Evolutionary conservation across 2,329 filamentous ascomycete species (phyloP).

Genomic region (Nigrospora sphaerica): DNA sequence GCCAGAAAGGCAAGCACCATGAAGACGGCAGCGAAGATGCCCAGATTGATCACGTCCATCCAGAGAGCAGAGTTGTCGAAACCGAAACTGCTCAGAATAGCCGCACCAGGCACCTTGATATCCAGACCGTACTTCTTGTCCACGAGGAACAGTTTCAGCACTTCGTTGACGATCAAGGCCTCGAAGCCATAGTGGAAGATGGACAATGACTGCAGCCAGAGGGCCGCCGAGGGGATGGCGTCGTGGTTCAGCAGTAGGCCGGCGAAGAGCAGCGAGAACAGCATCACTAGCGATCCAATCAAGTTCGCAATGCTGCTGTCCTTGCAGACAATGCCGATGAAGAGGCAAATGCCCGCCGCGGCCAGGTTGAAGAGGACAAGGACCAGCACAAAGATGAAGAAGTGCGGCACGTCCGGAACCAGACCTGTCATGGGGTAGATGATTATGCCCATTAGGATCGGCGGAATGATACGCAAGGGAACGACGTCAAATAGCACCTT

Average conservation of each 20-base stretch:
- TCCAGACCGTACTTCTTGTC: conserved; percentile 95
- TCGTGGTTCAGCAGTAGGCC: conserved; percentile 92
- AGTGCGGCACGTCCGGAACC: conserved; percentile 72
- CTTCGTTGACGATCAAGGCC: conserved; percentile 94
- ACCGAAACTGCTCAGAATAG: conserved; percentile 89
- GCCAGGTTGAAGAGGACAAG: conserved; percentile 94
- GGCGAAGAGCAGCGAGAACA: conserved; percentile 92
- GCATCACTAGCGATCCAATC: conserved; percentile 91
- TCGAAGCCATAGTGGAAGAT: conserved; percentile 99
- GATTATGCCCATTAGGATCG: conserved; percentile 90
- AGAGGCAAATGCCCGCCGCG: conserved; percentile 86
- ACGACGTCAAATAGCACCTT: conserved; percentile 99
- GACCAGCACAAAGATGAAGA: conserved; percentile 86
- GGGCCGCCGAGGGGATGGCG: conserved; percentile 74
- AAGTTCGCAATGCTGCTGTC: conserved; percentile 88
- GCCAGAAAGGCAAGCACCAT: conserved; percentile 82
- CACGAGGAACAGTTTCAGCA: conserved; percentile 78
- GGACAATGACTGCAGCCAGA: conserved; percentile 88
- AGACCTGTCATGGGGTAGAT: conserved; percentile 98
- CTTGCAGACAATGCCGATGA: conserved; percentile 92
- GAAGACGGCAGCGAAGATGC: conserved; percentile 74
- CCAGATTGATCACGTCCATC: conserved; percentile 75
- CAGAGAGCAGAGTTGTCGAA: conserved; percentile 85
- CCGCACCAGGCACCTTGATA: conserved; percentile 90
- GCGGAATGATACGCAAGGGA: conserved; percentile 86